These are phyloP conservation scores for Phyllosticta paracitricarpa DNA, from an alignment of 2,329 filamentous ascomycete species.

Conservation along the genomic window DNA sequence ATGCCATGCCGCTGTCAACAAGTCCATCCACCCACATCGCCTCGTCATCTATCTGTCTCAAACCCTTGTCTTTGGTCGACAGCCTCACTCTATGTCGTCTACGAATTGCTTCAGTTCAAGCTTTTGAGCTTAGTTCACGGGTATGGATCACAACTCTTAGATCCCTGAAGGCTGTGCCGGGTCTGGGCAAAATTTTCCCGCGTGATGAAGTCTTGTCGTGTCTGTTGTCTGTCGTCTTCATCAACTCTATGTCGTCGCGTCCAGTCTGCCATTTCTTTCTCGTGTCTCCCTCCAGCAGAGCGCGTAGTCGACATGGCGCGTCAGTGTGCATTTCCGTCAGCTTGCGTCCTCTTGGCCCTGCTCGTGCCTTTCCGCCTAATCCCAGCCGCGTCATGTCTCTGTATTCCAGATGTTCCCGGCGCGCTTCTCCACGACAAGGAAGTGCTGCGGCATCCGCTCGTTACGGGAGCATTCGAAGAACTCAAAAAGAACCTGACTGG, in stretches of 20 bases:
- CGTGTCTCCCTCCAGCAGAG: neutral
- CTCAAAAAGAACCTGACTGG: conserved; percentile 15
- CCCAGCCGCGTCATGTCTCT: conserved; percentile 11
- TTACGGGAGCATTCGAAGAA: conserved; percentile 18
- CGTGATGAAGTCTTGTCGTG: neutral
- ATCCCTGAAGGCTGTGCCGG: neutral
- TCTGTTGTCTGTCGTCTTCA: neutral
- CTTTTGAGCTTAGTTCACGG: neutral
- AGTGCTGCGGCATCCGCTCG: conserved; percentile 16
- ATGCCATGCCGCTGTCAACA: neutral
- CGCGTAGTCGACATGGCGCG: neutral
- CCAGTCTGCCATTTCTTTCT: neutral
- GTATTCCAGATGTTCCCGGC: conserved; percentile 19
- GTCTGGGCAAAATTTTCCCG: neutral
- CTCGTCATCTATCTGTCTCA: neutral
- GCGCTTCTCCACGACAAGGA: conserved; percentile 15
- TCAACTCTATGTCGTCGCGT: neutral
- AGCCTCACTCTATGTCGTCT: neutral
- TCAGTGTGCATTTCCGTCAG: neutral
- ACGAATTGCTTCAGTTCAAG: neutral
- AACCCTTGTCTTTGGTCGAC: neutral
- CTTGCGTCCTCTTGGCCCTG: neutral
- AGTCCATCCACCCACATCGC: neutral
- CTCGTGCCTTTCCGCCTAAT: neutral
- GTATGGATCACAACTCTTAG: neutral